These are phyloP conservation scores for Apostasia shenzhenica DNA, from an alignment of 106 monocot genomes.

Conservation along the genomic window DNA sequence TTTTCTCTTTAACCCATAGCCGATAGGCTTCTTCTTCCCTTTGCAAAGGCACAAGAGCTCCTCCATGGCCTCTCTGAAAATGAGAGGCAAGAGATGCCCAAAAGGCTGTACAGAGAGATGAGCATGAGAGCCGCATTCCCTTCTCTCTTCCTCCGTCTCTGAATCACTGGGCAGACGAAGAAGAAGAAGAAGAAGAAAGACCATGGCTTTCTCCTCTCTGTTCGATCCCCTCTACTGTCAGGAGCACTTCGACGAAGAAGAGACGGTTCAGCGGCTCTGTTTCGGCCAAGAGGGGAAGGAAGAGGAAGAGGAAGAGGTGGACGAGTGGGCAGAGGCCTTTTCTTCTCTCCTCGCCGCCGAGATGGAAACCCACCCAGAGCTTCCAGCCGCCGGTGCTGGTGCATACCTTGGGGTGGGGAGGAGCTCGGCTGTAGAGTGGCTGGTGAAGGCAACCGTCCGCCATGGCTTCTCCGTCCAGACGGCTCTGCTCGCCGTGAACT, in stretches of 20 bases:
- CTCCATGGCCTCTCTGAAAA: no score
- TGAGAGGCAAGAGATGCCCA: no score
- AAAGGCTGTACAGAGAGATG: neutral
- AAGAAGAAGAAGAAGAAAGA: neutral
- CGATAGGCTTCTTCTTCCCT: no score
- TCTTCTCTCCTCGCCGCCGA: constrained; percentile 33
- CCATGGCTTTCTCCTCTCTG: constrained; percentile 9
- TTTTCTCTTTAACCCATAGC: neutral
- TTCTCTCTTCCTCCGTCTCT: neutral
- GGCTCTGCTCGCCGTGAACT: constrained; percentile 47
- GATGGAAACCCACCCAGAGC: neutral
- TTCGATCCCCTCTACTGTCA: constrained; percentile 36
- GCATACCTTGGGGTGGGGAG: constrained; percentile 13
- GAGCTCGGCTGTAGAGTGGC: constrained; percentile 27
- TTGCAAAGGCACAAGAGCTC: no score
- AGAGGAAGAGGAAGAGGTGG: neutral
- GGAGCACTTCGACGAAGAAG: constrained; percentile 16
- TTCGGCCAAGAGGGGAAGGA: neutral
- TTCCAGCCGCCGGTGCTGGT: neutral
- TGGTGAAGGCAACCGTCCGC: constrained; percentile 16
- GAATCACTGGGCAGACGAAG: neutral
- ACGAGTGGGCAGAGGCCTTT: neutral
- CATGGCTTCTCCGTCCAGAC: constrained; percentile 58
- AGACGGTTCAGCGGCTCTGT: neutral
- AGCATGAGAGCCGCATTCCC: neutral